These are phyloP conservation scores for Didymella segeticola DNA, from an alignment of 2,329 filamentous ascomycete species.

Conservation along the genomic window DNA sequence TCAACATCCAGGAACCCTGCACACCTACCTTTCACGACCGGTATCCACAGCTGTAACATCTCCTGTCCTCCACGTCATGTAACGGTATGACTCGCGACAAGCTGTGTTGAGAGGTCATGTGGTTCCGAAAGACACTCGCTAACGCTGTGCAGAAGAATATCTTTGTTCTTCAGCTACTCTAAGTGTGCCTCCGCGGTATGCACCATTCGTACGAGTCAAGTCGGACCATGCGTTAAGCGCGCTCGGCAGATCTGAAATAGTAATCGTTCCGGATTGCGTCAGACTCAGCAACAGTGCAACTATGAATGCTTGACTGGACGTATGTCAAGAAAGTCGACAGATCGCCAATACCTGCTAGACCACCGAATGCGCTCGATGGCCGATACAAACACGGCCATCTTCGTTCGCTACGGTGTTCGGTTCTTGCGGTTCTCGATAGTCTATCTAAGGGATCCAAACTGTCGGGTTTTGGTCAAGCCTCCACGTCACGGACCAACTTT, in stretches of 20 bases:
- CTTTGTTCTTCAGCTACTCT: neutral
- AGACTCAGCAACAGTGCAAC: neutral
- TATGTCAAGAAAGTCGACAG: neutral
- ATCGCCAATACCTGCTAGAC: neutral
- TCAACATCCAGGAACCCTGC: constrained; percentile 14
- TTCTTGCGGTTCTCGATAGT: neutral
- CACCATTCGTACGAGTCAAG: neutral
- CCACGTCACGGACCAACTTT: constrained; percentile 3
- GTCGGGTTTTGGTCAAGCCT: constrained; percentile 14
- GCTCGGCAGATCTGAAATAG: constrained; percentile 4
- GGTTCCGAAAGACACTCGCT: neutral
- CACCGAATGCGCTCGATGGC: neutral
- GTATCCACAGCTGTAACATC: neutral
- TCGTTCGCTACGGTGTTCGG: neutral
- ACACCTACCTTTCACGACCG: neutral
- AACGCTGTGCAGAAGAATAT: neutral
- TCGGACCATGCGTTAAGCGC: neutral
- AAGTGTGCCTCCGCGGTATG: neutral
- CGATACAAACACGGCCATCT: neutral
- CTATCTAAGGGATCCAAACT: constrained; percentile 9
- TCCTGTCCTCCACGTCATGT: neutral
- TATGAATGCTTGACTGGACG: neutral
- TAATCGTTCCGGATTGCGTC: neutral
- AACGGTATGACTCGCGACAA: constrained; percentile 3
- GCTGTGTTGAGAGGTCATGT: neutral